Base-by-base conservation (phyloP, 2,329 filamentous ascomycete species). In the Fusarium virguliforme region DNA sequence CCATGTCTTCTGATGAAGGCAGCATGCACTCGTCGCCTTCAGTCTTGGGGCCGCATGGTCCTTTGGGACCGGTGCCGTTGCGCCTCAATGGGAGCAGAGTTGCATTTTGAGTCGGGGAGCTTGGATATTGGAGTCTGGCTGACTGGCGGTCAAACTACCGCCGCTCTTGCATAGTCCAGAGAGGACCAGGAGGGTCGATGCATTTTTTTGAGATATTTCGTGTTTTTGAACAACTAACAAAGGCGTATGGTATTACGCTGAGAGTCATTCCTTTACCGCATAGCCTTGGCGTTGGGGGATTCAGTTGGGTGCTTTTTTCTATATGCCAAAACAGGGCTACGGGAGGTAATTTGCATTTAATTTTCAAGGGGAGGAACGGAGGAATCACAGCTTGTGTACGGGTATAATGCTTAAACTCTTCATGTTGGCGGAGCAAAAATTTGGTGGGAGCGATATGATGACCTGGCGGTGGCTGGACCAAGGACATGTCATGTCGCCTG, bases 1-100 rank as follows among this genome's bases (percentile, higher is more conserved):
- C 81, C 43, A 79, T 83, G 70, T 82, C 81, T 8, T 83, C 82
- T 6, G 81, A 83, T 53, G 82, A 81, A 59, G 76, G 75, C 54
- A 78, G 75, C 58, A 78, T 78, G 60, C 77, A 79, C 37, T 72
- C 78, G 12, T 76, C 79, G 18, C 50, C 65, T 10, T 76, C 74
- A 9, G 67, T 77, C 24, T 75, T 81, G 10, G 79, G 79, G 48
- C 66, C 78, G 10, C 78, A 79, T 64, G 80, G 75, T 15, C 76
- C 77, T 46, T 70, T 80, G 18, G 79, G 78, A 18, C 73, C 78
- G 6, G 68, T 76, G 34, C 79, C 78, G 18, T 71, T 81, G 56
- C 79, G 81, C 37, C 72, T 83, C 28, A 82, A 83, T 40, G 81
- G 81, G 37, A 74, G 79, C 61, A 81, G 80, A 74, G 77, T 79